Evolutionary conservation across 2,329 filamentous ascomycete genomes (phyloP).

Genomic region (Aspergillus intermedius): DNA sequence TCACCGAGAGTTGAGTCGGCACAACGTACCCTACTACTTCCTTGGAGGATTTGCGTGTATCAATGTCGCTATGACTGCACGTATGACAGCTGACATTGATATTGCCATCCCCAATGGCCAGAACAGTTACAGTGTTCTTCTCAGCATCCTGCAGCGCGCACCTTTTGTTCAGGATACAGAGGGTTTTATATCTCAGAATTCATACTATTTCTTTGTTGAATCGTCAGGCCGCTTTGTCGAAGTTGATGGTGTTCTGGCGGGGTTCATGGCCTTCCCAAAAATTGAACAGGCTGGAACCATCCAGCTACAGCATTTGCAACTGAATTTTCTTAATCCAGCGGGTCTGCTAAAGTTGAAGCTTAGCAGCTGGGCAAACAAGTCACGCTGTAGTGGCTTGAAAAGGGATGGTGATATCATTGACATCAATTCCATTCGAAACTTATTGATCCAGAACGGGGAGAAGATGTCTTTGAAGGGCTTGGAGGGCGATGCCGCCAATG

Average conservation of each 20-base stretch:
- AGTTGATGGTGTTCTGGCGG: not conserved
- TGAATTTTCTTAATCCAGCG: not conserved
- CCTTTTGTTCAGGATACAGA: not conserved
- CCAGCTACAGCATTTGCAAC: not conserved
- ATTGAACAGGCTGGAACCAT: not conserved
- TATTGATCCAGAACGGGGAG: not conserved
- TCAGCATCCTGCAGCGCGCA: not conserved
- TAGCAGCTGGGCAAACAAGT: not conserved
- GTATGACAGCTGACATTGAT: not conserved
- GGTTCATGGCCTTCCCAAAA: not conserved
- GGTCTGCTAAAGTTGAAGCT: not conserved
- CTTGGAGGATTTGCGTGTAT: not conserved
- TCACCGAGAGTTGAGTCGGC: not conserved
- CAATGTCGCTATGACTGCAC: not conserved
- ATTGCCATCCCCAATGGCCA: not conserved
- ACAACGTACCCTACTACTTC: not conserved
- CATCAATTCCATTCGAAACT: not conserved
- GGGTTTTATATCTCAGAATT: not conserved
- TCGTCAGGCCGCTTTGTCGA: not conserved
- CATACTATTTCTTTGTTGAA: not conserved
- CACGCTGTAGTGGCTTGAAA: not conserved
- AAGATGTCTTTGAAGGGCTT: not conserved
- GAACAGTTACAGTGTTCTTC: not conserved
- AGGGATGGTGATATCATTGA: not conserved
- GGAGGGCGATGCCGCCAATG: not conserved